Evolutionary conservation across 2,329 filamentous ascomycete species (phyloP).

Genomic region (Xylaria sp.): DNA sequence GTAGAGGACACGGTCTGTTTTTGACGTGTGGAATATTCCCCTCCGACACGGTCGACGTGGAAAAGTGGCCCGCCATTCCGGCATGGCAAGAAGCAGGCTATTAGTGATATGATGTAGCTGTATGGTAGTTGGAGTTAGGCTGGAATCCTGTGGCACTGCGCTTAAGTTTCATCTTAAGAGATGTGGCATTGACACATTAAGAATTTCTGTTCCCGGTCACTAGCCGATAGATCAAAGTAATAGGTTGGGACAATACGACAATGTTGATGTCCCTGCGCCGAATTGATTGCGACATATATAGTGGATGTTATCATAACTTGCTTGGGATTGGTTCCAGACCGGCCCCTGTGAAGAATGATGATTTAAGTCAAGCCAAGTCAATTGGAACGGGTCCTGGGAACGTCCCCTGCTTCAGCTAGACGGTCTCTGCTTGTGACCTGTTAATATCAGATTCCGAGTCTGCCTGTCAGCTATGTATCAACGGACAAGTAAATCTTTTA

Average conservation of each 20-base stretch:
- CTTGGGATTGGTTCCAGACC: too few species aligned
- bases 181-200: slow-evolving; percentile 1
- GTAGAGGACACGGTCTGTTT: slow-evolving; percentile 11
- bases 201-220: not conserved
- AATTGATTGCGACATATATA: not conserved
- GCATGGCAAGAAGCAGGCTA: not conserved
- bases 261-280: slow-evolving; percentile 6
- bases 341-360: too few species aligned
- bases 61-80: slow-evolving; percentile 38
- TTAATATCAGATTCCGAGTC: not conserved
- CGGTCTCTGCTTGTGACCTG: not conserved
- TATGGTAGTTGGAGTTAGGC: not conserved
- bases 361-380: too few species aligned
- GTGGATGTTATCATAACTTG: not conserved
- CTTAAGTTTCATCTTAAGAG: slow-evolving; percentile 22
- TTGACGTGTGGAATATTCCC: slow-evolving; percentile 29
- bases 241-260: not conserved
- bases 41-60: slow-evolving; percentile 29
- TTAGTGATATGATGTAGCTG: not conserved
- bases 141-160: slow-evolving; percentile 1
- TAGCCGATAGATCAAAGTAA: not conserved
- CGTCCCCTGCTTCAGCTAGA: not conserved
- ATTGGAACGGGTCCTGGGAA: too few species aligned
- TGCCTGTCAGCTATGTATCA: not conserved
- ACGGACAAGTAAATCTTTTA: not conserved